Evolutionary conservation across 2,329 filamentous ascomycete genomes (phyloP), one percentile per base, ranked within the genome.

Genomic region (Graphilbum fragrans): DNA sequence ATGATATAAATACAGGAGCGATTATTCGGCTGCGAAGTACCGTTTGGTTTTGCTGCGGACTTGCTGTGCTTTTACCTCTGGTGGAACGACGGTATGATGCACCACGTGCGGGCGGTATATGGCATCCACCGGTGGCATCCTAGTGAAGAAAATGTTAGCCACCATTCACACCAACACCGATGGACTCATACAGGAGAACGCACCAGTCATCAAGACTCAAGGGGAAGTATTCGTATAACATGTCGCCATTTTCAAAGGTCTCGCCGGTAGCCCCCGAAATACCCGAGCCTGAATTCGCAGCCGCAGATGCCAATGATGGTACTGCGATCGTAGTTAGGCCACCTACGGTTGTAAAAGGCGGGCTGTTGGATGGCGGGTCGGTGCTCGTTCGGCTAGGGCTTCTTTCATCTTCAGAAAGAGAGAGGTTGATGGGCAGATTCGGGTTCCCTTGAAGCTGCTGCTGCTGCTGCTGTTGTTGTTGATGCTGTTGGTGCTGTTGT

Each of bases 151-250:
- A 34, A 5, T 34, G n/a, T 19, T 19, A 4, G 8, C 4, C 5
- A 18, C 9, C 32, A 18, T 19, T 8, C n/a, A 19, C 5, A 33
- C n/a, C 7, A 19, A 34, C 8, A n/a, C 12, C 21, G 14, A 37
- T 11, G 20, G 7, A 34, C 22, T 8, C 16, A 29, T 5, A 32
- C 16, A 8, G 29, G 4, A 36, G 25, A 7, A 55, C 62, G 53
- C 58, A 74, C 83, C 83, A 95, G 55, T 95, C 88, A 57, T 95
- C 87, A 44, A 94, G 64, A 38, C 82, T 87, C 16, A 96, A 68
- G 0, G 88, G 88, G 49, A 96, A 95, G 56, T 96, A 95, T 62
- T 96, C 88, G 56, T 95, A 95, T 17, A 95, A 65, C 49, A 88
- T 66, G 59, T 95, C 88, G 1, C 80, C 80, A 51, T 81, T 82